A percentile compares a stretch with the other conserved stretches of the same genome.
These are phyloP conservation scores for Podila clonocystis DNA, from an alignment of 192 early-diverging fungal species.

Conservation along the genomic window DNA sequence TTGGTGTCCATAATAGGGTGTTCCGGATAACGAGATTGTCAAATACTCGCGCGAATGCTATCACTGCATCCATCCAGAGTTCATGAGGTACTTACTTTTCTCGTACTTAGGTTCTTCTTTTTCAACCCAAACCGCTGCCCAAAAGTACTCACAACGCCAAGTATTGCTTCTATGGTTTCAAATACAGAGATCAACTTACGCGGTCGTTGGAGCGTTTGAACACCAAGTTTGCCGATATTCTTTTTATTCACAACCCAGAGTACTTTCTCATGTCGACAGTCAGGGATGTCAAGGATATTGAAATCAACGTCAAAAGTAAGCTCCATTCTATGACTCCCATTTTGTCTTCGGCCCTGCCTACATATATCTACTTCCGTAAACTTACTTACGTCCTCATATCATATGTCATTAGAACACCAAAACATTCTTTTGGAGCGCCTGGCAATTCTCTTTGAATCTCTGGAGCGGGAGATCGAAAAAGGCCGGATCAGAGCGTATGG, in stretches of 20 bases:
- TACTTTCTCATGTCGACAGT: slow-evolving; percentile 40
- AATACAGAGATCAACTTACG: slow-evolving; percentile 44
- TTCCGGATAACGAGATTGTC: slow-evolving; percentile 52
- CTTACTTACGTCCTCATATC: background rate
- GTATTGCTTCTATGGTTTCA: background rate
- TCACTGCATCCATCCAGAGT: slow-evolving; percentile 55
- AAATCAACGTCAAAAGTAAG: slow-evolving; percentile 48
- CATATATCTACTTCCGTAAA: background rate
- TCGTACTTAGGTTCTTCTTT: background rate
- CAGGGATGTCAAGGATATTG: slow-evolving; percentile 26
- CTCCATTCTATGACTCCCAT: too few species aligned
- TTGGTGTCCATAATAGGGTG: slow-evolving; percentile 2
- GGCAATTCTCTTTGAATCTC: slow-evolving; percentile 35
- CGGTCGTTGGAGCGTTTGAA: slow-evolving; percentile 40
- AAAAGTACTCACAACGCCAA: background rate
- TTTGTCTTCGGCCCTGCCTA: background rate
- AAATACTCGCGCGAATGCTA: slow-evolving; percentile 39
- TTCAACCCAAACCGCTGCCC: background rate
- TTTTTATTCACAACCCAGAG: slow-evolving; percentile 57
- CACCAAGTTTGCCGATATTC: slow-evolving; percentile 39
- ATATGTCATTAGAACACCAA: slow-evolving; percentile 26
- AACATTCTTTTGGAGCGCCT: slow-evolving; percentile 35
- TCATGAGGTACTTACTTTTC: slow-evolving; percentile 36
- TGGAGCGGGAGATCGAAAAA: slow-evolving; percentile 48
- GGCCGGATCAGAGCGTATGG: slow-evolving; percentile 51